phyloP scores from a whole-genome alignment of 2,329 filamentous ascomycete species.

The Neofusicoccum sp. region DNA sequence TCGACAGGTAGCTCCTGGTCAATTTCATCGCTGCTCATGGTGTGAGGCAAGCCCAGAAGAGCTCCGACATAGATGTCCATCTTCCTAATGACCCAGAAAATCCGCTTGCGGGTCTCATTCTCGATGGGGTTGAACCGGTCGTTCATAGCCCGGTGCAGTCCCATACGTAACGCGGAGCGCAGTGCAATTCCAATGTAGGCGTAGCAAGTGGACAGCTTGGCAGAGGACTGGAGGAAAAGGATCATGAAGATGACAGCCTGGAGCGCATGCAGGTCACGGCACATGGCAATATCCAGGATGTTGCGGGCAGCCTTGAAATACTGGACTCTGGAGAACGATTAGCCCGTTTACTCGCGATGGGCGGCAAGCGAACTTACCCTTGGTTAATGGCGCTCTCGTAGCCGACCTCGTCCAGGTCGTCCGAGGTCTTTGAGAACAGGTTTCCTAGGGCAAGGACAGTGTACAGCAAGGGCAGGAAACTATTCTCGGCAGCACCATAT shows the following conservation, averaged over 20 bases:
- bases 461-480: constrained; percentile 49
- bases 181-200: constrained; percentile 52
- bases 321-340: constrained; percentile 37
- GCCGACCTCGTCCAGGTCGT: constrained; percentile 37
- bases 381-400: constrained; percentile 50
- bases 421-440: constrained; percentile 44
- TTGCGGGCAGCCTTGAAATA: constrained; percentile 50
- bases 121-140: constrained; percentile 49
- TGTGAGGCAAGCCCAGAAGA: constrained; percentile 50
- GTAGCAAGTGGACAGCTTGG: constrained; percentile 53
- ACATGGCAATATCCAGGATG: constrained; percentile 53
- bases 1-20: constrained; percentile 49
- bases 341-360: neutral
- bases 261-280: constrained; percentile 49
- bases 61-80: constrained; percentile 54
- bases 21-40: constrained; percentile 49
- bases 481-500: constrained; percentile 46
- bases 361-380: constrained; percentile 32
- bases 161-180: constrained; percentile 51
- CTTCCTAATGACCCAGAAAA: constrained; percentile 52
- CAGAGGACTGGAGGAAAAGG: constrained; percentile 52
- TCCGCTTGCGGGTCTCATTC: constrained; percentile 49
- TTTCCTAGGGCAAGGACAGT: constrained; percentile 49
- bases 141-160: constrained; percentile 49
- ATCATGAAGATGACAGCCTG: constrained; percentile 56